Conservation (phyloP, 805 yeast species). For the Suhomyces prunicola region DNA sequence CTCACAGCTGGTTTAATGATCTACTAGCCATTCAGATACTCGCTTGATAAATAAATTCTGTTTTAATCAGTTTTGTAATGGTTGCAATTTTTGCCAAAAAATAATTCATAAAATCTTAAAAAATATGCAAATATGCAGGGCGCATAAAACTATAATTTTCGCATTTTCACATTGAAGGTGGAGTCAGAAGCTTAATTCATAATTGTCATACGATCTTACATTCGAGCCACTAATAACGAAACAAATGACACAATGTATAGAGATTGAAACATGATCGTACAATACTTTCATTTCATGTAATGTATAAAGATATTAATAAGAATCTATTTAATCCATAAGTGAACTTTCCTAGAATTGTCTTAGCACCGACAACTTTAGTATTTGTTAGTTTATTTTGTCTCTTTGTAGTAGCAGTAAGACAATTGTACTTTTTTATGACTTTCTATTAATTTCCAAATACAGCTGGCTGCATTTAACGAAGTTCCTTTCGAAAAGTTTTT, state of each 20-base stretch:
- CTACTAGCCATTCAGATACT: not conserved
- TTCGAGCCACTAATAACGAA: no score
- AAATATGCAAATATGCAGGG: not conserved
- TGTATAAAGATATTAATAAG: not conserved
- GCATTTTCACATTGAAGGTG: not conserved
- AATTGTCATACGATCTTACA: no score
- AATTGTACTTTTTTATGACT: not conserved
- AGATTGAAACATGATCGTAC: not conserved
- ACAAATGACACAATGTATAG: not conserved
- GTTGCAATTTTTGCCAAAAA: not conserved
- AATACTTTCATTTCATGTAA: not conserved
- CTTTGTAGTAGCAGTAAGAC: not conserved
- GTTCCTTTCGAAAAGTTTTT: not conserved
- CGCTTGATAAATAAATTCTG: not conserved
- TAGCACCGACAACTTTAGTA: not conserved
- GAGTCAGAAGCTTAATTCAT: no score
- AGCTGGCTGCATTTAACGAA: not conserved
- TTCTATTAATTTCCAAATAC: slow-evolving; percentile 5
- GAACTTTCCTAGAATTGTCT: not conserved
- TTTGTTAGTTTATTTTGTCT: not conserved
- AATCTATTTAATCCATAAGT: not conserved
- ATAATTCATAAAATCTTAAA: not conserved
- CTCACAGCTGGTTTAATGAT: not conserved
- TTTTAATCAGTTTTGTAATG: not conserved
- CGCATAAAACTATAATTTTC: not conserved